Evolutionary conservation across 768 basidiomycete species (phyloP).

Genomic region (Termitomyces eurrhizus): DNA sequence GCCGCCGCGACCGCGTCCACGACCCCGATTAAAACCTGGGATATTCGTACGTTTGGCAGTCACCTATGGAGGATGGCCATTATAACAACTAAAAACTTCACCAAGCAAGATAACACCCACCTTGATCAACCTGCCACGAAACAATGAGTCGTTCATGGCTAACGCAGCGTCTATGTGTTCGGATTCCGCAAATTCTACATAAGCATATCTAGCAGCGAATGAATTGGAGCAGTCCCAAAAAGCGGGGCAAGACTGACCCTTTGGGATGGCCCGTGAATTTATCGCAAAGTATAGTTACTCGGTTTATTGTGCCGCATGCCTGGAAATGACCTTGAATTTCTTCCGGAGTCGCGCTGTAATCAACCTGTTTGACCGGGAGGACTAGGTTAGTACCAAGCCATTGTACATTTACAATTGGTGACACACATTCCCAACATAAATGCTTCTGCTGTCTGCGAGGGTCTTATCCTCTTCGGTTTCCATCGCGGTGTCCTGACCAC

Average conservation of each 20-base stretch:
- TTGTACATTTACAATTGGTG: conserved; percentile 11
- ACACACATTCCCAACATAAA: conserved; percentile 95
- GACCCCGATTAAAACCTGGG: conserved; percentile 84
- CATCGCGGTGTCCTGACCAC: conserved; percentile 46
- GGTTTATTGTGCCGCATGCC: conserved; percentile 96
- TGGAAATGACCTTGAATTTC: conserved; percentile 98
- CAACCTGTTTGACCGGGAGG: conserved; percentile 59
- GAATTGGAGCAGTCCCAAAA: conserved; percentile 1
- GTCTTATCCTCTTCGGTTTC: conserved; percentile 85
- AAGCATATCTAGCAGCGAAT: conserved; percentile 72
- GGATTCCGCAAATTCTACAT: conserved; percentile 96
- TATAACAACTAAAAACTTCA: neutral
- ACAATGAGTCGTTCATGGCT: conserved; percentile 93
- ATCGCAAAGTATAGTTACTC: conserved; percentile 98
- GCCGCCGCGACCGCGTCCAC: conserved; percentile 70
- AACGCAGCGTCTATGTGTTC: conserved; percentile 88
- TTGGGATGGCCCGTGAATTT: conserved; percentile 99
- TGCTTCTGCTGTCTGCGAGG: conserved; percentile 76
- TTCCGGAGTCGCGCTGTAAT: conserved; percentile 95
- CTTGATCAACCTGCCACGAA: conserved; percentile 90
- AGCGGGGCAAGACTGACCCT: conserved; percentile 53
- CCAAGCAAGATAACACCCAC: conserved; percentile 33
- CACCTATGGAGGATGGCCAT: conserved; percentile 48
- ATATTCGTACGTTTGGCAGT: conserved; percentile 95
- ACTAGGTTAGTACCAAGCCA: conserved; percentile 1